A percentile compares a stretch with the other conserved stretches of the same genome.
These are phyloP conservation scores for Aspergillus sparsus DNA, from an alignment of 495 filamentous ascomycete genomes.

Conservation along the genomic window DNA sequence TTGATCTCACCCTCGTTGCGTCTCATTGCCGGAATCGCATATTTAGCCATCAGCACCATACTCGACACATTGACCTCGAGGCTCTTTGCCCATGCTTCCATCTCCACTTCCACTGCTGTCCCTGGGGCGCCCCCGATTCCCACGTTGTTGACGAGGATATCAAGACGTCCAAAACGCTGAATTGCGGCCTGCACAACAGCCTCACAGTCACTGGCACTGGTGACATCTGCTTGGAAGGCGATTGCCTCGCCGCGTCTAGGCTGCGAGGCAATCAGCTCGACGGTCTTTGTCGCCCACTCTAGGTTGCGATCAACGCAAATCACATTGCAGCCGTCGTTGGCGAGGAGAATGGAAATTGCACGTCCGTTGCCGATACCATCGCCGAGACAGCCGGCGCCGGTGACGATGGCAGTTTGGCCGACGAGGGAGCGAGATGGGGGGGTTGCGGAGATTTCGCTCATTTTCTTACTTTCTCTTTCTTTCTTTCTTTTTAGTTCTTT, in stretches of 20 bases:
- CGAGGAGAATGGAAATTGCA: slow-evolving; percentile 58
- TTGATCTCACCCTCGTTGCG: slow-evolving; percentile 37
- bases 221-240: slow-evolving; percentile 51
- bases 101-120: slow-evolving; percentile 55
- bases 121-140: slow-evolving; percentile 55
- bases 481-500: neutral
- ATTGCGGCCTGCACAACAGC: slow-evolving; percentile 40
- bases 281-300: slow-evolving; percentile 49
- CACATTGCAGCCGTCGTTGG: slow-evolving; percentile 55
- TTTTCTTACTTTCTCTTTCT: slow-evolving; percentile 3
- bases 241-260: slow-evolving; percentile 33
- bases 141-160: slow-evolving; percentile 61
- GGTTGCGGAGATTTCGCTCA: slow-evolving; percentile 5
- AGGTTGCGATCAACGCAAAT: slow-evolving; percentile 54
- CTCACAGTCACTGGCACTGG: slow-evolving; percentile 47
- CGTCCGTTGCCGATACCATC: slow-evolving; percentile 61
- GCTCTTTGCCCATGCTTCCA: slow-evolving; percentile 51
- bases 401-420: slow-evolving; percentile 59
- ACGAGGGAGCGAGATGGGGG: slow-evolving; percentile 26
- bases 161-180: slow-evolving; percentile 47
- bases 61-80: slow-evolving; percentile 59
- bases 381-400: slow-evolving; percentile 55
- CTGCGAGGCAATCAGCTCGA: slow-evolving; percentile 42
- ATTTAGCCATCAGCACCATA: slow-evolving; percentile 60
- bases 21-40: slow-evolving; percentile 55